These are phyloP conservation scores for Alternaria metachromatica DNA, from an alignment of 2,329 filamentous ascomycete genomes.

Conservation along the genomic window DNA sequence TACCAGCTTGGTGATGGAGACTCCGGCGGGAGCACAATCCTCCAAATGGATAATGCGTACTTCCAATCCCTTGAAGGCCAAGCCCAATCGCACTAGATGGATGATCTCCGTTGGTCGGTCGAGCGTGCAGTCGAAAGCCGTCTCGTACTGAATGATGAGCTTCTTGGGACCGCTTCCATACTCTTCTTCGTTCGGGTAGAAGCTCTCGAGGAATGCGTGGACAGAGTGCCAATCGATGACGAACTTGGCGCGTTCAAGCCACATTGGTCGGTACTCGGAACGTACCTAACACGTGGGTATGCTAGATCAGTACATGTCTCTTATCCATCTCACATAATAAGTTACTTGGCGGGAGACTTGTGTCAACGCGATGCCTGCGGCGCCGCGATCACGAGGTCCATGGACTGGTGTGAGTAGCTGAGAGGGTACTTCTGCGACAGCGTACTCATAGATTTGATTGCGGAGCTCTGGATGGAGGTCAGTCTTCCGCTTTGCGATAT, in stretches of 20 bases:
- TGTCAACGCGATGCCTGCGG: neutral
- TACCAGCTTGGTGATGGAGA: neutral
- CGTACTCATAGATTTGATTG: neutral
- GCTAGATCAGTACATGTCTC: neutral
- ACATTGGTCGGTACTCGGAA: neutral
- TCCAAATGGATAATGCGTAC: neutral
- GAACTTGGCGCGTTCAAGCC: neutral
- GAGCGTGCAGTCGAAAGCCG: neutral
- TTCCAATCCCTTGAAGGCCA: neutral
- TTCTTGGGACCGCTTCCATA: neutral
- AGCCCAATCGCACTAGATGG: neutral
- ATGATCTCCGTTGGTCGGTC: neutral
- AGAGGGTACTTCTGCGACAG: neutral
- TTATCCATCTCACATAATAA: neutral
- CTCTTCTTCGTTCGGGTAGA: neutral
- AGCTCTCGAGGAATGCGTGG: neutral
- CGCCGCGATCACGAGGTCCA: neutral
- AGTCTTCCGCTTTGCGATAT: neutral
- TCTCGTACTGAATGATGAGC: neutral
- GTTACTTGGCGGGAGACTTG: neutral
- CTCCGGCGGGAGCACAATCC: neutral
- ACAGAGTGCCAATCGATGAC: neutral
- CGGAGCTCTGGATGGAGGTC: neutral
- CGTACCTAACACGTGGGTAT: neutral
- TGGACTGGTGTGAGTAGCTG: neutral